These are phyloP conservation scores for Scheffersomyces parashehatae DNA, from an alignment of 1,139 yeast genomes.

Conservation along the genomic window DNA sequence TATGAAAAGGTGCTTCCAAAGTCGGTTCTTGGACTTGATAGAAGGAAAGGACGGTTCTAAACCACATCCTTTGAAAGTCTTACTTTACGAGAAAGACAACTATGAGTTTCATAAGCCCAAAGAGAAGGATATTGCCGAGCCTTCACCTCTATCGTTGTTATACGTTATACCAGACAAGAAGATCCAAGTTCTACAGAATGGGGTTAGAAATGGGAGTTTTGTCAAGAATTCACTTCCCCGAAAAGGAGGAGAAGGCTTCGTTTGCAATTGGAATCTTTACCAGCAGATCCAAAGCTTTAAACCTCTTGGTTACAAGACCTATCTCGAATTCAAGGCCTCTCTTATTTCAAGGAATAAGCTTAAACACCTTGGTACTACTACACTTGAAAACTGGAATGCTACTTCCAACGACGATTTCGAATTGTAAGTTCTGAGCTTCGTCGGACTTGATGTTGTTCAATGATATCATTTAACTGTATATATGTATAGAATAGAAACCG, in stretches of 20 bases:
- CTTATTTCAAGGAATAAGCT: constrained; percentile 21
- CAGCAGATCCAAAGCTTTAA: constrained; percentile 15
- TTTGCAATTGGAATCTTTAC: constrained; percentile 34
- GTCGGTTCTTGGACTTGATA: constrained; percentile 23
- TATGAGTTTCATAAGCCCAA: constrained; percentile 29
- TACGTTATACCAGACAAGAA: constrained; percentile 25
- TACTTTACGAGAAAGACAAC: constrained; percentile 23
- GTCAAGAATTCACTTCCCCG: constrained; percentile 46
- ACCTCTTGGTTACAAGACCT: constrained; percentile 12
- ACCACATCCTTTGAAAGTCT: constrained; percentile 12
- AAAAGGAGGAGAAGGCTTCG: constrained; percentile 43
- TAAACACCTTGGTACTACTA: constrained; percentile 22
- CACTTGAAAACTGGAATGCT: constrained; percentile 32
- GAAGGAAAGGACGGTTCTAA: not conserved
- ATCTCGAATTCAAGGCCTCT: constrained; percentile 27
- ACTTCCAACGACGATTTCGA: constrained; percentile 36
- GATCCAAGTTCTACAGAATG: constrained; percentile 51
- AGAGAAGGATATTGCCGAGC: constrained; percentile 15
- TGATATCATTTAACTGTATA: not conserved
- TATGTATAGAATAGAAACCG: not conserved
- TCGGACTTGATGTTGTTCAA: no score
- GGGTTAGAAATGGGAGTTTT: constrained; percentile 53
- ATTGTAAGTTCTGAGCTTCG: constrained; percentile 1
- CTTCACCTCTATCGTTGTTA: constrained; percentile 40
- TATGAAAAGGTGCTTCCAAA: constrained; percentile 54